These are phyloP conservation scores for Ophiobolus disseminans DNA, from an alignment of 2,329 filamentous ascomycete species.

Conservation along the genomic window DNA sequence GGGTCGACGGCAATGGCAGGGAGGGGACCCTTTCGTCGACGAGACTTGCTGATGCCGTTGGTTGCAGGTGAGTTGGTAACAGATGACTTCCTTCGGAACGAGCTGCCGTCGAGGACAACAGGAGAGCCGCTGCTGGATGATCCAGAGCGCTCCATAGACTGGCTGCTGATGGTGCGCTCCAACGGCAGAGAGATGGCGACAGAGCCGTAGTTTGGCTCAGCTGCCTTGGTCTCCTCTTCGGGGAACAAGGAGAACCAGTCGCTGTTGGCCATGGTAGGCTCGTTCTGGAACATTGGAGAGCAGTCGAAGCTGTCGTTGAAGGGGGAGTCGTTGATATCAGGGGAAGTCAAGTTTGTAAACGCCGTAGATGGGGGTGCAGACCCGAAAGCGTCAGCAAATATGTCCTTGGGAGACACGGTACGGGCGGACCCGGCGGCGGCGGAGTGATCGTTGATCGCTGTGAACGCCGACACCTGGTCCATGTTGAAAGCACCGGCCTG, in stretches of 20 bases:
- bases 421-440: conserved; percentile 45
- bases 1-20: conserved; percentile 80
- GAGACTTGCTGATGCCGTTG: conserved; percentile 72
- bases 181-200: conserved; percentile 40
- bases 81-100: conserved; percentile 51
- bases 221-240: conserved; percentile 49
- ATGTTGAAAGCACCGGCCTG: conserved; percentile 38
- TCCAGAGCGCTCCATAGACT: conserved; percentile 45
- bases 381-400: conserved; percentile 72
- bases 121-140: conserved; percentile 48
- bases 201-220: conserved; percentile 32
- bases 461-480: conserved; percentile 49
- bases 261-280: conserved; percentile 62
- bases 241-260: conserved; percentile 79
- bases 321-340: conserved; percentile 78
- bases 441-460: conserved; percentile 55
- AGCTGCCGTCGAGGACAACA: conserved; percentile 44
- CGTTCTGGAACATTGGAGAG: conserved; percentile 74
- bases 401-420: conserved; percentile 85
- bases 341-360: conserved; percentile 84
- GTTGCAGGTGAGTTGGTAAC: conserved; percentile 60
- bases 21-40: conserved; percentile 81
- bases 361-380: conserved; percentile 83
- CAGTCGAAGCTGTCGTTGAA: conserved; percentile 74
- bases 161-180: conserved; percentile 51